Conservation (phyloP, 352 stramenopile species). For the Phytophthora chlamydospora region DNA sequence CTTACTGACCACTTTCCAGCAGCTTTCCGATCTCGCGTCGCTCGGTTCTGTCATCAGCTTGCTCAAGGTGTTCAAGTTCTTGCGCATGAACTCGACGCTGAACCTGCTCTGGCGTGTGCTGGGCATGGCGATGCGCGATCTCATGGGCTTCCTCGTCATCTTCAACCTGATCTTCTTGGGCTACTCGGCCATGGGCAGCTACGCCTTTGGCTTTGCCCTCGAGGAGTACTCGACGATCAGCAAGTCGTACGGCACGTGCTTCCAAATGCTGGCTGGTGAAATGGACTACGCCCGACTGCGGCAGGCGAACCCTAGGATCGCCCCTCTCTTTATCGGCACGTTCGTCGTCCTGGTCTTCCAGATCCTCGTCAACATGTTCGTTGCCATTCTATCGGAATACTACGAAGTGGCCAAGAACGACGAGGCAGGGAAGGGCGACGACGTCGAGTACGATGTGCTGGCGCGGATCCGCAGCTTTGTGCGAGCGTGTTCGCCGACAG, state of each 20-base stretch:
- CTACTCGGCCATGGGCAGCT: conserved; percentile 86
- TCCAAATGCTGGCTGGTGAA: conserved; percentile 88
- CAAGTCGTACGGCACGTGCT: conserved; percentile 85
- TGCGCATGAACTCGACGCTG: conserved; percentile 90
- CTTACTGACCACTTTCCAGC: conserved; percentile 73
- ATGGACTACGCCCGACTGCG: conserved; percentile 80
- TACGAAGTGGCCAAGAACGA: conserved; percentile 85
- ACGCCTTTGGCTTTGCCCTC: conserved; percentile 82
- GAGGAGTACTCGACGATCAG: conserved; percentile 87
- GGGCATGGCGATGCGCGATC: conserved; percentile 82
- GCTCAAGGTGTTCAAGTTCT: conserved; percentile 90
- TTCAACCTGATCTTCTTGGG: conserved; percentile 90
- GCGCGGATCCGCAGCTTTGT: conserved; percentile 81
- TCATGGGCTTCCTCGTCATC: conserved; percentile 90
- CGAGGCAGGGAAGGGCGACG: conserved; percentile 62
- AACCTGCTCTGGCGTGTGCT: conserved; percentile 88
- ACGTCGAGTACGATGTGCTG: conserved; percentile 90
- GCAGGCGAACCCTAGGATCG: conserved; percentile 81
- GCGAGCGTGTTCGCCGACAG: conserved; percentile 73
- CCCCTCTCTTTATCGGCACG: conserved; percentile 82
- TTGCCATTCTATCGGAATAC: conserved; percentile 89
- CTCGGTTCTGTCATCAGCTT: conserved; percentile 79
- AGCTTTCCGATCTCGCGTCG: conserved; percentile 77
- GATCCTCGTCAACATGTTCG: conserved; percentile 91
- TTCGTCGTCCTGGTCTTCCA: conserved; percentile 90